Conservation (phyloP, 2,329 filamentous ascomycete genomes). For the Botrytis tulipae region DNA sequence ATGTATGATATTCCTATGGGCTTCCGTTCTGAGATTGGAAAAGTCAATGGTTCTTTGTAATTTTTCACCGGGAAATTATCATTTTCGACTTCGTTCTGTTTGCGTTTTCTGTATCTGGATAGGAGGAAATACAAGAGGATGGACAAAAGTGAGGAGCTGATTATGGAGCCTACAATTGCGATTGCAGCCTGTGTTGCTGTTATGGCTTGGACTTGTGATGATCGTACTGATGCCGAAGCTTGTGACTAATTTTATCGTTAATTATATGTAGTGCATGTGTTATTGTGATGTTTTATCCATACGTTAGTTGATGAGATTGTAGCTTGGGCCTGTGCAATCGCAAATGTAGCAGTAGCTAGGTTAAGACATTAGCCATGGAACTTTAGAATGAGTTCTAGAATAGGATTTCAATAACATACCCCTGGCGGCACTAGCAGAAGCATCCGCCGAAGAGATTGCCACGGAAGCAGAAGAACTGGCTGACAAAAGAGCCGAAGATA, state of each 20-base stretch:
- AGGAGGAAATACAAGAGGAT: background rate
- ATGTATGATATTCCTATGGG: background rate
- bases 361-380: background rate
- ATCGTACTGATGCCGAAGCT: background rate
- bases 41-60: background rate
- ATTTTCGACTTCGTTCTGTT: background rate
- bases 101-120: background rate
- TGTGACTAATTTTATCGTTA: background rate
- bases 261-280: background rate
- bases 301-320: background rate
- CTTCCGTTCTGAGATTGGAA: background rate
- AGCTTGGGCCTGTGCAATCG: background rate
- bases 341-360: background rate
- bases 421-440: background rate
- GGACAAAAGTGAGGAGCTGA: background rate
- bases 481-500: background rate
- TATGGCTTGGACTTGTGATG: background rate
- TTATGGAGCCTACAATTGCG: background rate
- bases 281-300: background rate
- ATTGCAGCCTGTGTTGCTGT: background rate
- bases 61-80: background rate
- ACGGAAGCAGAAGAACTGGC: background rate
- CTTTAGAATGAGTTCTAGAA: accelerated
- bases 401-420: background rate
- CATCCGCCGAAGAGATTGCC: background rate